phyloP scores from a whole-genome alignment of 2,329 filamentous ascomycete genomes.

The Pestalotiopsis sp. region DNA sequence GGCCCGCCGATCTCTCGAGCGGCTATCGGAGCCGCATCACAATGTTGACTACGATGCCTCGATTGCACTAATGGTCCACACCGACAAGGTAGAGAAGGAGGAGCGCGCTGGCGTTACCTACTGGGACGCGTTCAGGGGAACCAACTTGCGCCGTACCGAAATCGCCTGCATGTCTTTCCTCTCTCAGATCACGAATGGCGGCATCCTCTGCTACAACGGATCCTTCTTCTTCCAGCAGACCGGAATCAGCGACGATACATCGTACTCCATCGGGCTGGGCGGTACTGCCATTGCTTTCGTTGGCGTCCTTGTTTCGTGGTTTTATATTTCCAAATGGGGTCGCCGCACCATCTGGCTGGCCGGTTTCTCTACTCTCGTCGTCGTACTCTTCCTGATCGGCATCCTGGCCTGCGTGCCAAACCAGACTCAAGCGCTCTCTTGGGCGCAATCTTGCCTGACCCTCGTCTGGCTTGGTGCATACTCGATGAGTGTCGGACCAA shows the following conservation, averaged over 20 bases:
- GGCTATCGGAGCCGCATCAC: background rate
- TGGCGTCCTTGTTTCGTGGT: conserved; percentile 38
- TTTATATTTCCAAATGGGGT: conserved; percentile 30
- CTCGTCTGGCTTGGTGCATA: conserved; percentile 41
- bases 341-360: conserved; percentile 34
- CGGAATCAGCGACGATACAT: conserved; percentile 37
- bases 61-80: conserved; percentile 44
- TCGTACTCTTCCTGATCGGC: conserved; percentile 35
- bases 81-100: conserved; percentile 46
- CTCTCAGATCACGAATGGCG: conserved; percentile 43
- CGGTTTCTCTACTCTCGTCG: conserved; percentile 34
- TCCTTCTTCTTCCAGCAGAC: conserved; percentile 50
- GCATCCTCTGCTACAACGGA: conserved; percentile 41
- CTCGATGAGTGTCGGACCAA: conserved; percentile 42
- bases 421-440: conserved; percentile 38
- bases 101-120: conserved; percentile 40
- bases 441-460: conserved; percentile 36
- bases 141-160: conserved; percentile 47
- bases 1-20: conserved; percentile 8
- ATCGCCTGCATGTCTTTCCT: conserved; percentile 43
- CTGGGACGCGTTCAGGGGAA: conserved; percentile 48
- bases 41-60: conserved; percentile 36
- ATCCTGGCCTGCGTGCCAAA: conserved; percentile 38
- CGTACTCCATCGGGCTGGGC: conserved; percentile 31
- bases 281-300: conserved; percentile 12